Base-by-base conservation (phyloP, 805 yeast species). In the Naumovozyma dairenensis region DNA sequence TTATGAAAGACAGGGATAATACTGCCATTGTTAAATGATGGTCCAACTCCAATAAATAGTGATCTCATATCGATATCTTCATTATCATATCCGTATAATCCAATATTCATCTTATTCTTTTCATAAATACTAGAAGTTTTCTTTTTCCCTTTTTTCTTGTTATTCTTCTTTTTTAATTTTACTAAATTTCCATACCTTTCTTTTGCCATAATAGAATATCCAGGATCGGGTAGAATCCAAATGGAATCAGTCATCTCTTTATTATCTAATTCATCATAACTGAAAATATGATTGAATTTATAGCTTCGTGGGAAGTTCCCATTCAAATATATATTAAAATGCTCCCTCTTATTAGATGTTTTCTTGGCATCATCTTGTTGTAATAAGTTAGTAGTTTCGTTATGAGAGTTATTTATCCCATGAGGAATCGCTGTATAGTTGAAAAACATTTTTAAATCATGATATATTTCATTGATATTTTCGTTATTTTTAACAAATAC, bases 71-170 rank as follows among this genome's bases (percentile, higher is more conserved):
- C 60, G 5, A 79, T 69, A 40, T 78, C 84, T 0, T 78, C 68
- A 48, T 80, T 81, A 49, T 80, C 74, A 54, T 83, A 87, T 2
- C 96, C 96, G 56, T 84, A 94, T 1, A 80, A 80, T 6, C 95
- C 96, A 9, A 10, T 20, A 30, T 30, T 16, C 13, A 10, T 15
- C 20, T 21, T 29, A 4, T 29, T 7, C 5, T 14, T 10, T 13
- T 7, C 26, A 24, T 10, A 14, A 12, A 63, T 63, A 19, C 39
- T 29, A 2, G 17, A 15, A 6, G 16, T 27, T 8, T 21, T 24
- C 12, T 19, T 10, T 4, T 25, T 21, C n/a, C 28, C 17, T 20
- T 21, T 40, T 43, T 39, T 56, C 48, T 13, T 39, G 19, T 34
- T 49, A 44, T 14, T 42, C 34, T 22, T 51, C 44, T 16, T 37